Percentiles rank a stretch among this genome's conserved stretches.
These are phyloP conservation scores for Emergomyces orientalis DNA, from an alignment of 2,329 filamentous ascomycete genomes.

Conservation along the genomic window DNA sequence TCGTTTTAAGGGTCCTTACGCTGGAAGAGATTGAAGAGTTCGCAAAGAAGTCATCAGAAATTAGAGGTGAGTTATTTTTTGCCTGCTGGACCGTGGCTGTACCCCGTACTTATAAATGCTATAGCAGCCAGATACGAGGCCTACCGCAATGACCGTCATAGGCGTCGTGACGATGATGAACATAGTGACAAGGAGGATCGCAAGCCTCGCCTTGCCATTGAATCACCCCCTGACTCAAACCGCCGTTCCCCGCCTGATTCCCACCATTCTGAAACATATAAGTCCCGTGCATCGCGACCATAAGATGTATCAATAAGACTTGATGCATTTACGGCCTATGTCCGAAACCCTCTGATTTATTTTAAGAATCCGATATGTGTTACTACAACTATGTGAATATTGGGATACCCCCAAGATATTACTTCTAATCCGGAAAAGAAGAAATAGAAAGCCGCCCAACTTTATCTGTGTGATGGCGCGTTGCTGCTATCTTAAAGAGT, in stretches of 20 bases:
- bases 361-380: not conserved
- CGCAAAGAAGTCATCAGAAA: slow-evolving; percentile 67
- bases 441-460: not conserved
- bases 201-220: slow-evolving; percentile 1
- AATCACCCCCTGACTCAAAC: not conserved
- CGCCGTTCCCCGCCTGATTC: not conserved
- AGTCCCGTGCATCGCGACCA: not conserved
- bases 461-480: not conserved
- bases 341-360: not conserved
- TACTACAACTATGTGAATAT: not conserved
- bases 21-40: slow-evolving; percentile 86
- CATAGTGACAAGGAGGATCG: slow-evolving; percentile 1
- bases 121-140: slow-evolving; percentile 6
- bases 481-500: not conserved
- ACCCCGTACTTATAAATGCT: slow-evolving; percentile 19
- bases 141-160: not conserved
- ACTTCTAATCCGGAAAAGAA: not conserved
- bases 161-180: not conserved
- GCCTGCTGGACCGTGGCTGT: not conserved
- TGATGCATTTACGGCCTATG: not conserved
- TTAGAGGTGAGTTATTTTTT: slow-evolving; percentile 55
- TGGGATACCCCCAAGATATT: not conserved
- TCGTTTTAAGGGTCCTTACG: slow-evolving; percentile 76
- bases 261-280: not conserved
- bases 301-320: not conserved